Base-by-base conservation (phyloP, 1,284 basidiomycete genomes). In the Leccinum glutinopallens region DNA sequence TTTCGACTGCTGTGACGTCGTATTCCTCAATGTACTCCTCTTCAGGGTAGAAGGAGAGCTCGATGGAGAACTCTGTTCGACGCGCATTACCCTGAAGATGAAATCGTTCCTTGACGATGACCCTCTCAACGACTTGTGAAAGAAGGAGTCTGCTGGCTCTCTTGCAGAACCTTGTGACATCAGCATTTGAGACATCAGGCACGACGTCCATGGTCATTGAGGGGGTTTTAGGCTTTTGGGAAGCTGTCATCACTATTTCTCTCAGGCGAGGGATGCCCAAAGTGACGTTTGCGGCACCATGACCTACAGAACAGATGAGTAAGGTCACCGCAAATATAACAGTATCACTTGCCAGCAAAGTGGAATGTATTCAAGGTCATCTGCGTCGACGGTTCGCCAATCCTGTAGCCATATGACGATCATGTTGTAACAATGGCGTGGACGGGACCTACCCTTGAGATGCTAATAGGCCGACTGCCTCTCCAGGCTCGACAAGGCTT, bases 311-410 rank as follows among this genome's bases (percentile, higher is more conserved):
- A 55, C 62, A 56, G 33, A 67, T 65, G 61, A 61, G 64, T 17
- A 15, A 65, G 49, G 17, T 12, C 7, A 19, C 15, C 13, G 7
- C 3, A 25, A 9, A 58, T 37, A 51, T 3, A 22, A 57, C 6
- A 17, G 17, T 37, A 60, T 57, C 60, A 76, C 85, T 72, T 76
- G 88, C 93, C 94, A 69, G 96, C 96, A 77, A 99, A 98, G 83
- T 99, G 97, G 88, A 99, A 99, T 9, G 97, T 99, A 78, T 99
- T 99, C 70, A 99, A 81, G 35, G 97, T 99, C 97, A 99, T 99
- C 77, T 99, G 97, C 2, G 97, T 99, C 29, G 97, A 99, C 4
- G 97, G 97, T 78, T 99, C 97, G 66, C 97, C 97, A 58, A 99
- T 89, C 81, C 96, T 96, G 67, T 15, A 63, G 59, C 19, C 1